Base-by-base conservation (phyloP, 2,329 filamentous ascomycete genomes). In the Arthrinium puccinioides region DNA sequence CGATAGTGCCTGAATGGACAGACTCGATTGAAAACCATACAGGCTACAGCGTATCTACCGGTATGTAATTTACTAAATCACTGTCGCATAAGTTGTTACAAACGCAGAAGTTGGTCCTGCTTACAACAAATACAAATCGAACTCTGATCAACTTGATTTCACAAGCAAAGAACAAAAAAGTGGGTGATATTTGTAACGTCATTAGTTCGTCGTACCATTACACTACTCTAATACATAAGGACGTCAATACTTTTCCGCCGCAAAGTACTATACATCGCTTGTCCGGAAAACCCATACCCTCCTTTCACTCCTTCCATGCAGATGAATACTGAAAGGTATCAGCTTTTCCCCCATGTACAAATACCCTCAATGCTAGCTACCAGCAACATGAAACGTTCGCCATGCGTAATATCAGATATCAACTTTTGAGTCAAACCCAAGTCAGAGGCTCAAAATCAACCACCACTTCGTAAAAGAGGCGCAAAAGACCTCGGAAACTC, bases 281-380 rank as follows among this genome's bases (percentile, higher is more conserved):
- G 23, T 27, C 28, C 33, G 23, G 33, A 36, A 36, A 36, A 26
- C 33, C 23, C 33, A 26, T 16, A 26, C 18, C 24, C 33, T 11
- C 46, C 33, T 45, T 50, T 51, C 48, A 53, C 51, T 56, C 52
- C 53, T 51, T 41, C 52, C 48, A 57, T 57, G 54, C 53, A 54
- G 39, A 51, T 52, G 40, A 39, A 45, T 44, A 37, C 44, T 36
- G 33, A n/a, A n/a, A 42, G 40, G 42, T 50, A 49, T 45, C 34
- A 41, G 42, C 41, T 38, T 40, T 40, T 43, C 19, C 19, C 33
- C 33, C 43, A 55, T 56, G 54, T 55, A 55, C 54, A 57, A 48
- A 49, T 25, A 25, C 36, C 20, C 42, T 39, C 20, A 41, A 43
- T 44, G 47, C 50, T 47, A 48, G 42, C 41, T 46, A 25, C 32